phyloP scores from a whole-genome alignment of 2,329 filamentous ascomycete species.

The Trichophaea hybrida region DNA sequence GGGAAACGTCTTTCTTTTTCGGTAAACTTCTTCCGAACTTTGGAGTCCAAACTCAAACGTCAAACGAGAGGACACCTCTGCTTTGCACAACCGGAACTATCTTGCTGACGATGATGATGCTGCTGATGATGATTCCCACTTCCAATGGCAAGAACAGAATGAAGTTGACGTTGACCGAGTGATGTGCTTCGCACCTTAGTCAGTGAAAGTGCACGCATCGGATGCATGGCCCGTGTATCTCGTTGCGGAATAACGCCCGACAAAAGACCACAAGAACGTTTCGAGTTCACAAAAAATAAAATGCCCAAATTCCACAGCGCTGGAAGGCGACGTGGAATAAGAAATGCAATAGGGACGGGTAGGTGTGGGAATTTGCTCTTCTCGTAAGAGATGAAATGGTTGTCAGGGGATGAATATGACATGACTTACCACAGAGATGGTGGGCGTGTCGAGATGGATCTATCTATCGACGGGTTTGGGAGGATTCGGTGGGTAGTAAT shows the following conservation, averaged over 20 bases:
- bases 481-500: neutral
- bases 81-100: too few species aligned
- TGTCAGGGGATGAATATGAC: neutral
- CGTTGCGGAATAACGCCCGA: neutral
- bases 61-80: neutral
- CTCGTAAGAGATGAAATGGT: neutral
- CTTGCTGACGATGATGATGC: neutral
- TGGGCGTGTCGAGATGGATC: neutral
- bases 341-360: neutral
- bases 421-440: neutral
- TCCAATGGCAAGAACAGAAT: neutral
- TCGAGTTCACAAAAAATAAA: neutral
- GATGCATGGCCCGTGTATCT: neutral
- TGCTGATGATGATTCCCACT: neutral
- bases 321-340: neutral
- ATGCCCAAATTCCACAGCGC: neutral
- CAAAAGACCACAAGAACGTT: neutral
- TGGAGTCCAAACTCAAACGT: neutral
- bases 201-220: neutral
- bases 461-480: neutral
- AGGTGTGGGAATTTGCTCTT: neutral
- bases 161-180: neutral
- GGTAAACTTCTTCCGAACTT: neutral
- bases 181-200: constrained; percentile 3
- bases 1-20: neutral